phyloP scores from a whole-genome alignment of 148 eudicot species.

The Arbutus unedo region DNA sequence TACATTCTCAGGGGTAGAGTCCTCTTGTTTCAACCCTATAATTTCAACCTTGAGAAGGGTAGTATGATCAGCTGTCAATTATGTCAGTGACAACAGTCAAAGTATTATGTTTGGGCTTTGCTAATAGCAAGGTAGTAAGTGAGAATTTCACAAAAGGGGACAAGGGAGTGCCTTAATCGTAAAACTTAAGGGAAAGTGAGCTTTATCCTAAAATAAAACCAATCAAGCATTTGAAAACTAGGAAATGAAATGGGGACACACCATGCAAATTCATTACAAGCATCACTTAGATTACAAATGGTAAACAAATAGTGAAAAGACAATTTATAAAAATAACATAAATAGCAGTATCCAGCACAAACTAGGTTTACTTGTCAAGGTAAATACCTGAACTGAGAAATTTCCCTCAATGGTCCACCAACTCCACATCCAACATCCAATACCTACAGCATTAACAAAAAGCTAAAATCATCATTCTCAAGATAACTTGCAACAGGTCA shows the following conservation, averaged over 20 bases:
- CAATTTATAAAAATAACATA: background rate
- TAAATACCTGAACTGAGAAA: constrained; percentile 4
- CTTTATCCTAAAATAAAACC: background rate
- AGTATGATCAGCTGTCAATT: background rate
- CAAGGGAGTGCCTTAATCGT: background rate
- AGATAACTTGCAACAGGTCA: background rate
- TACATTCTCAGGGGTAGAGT: background rate
- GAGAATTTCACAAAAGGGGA: background rate
- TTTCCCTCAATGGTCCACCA: constrained; percentile 12
- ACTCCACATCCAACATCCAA: constrained; percentile 15
- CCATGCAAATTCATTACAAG: background rate
- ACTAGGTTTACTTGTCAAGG: background rate
- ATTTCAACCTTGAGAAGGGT: background rate
- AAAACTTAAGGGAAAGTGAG: background rate
- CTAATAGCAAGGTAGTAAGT: background rate
- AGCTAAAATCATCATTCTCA: background rate
- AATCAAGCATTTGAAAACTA: background rate
- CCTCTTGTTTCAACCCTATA: background rate
- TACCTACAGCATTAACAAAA: background rate
- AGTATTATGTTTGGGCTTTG: background rate
- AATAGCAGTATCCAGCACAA: background rate
- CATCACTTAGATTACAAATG: background rate
- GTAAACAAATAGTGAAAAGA: background rate
- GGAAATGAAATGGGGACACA: background rate
- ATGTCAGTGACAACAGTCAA: background rate